phyloP scores from a whole-genome alignment of 2,329 filamentous ascomycete species.

The Colletotrichum spaethianum region DNA sequence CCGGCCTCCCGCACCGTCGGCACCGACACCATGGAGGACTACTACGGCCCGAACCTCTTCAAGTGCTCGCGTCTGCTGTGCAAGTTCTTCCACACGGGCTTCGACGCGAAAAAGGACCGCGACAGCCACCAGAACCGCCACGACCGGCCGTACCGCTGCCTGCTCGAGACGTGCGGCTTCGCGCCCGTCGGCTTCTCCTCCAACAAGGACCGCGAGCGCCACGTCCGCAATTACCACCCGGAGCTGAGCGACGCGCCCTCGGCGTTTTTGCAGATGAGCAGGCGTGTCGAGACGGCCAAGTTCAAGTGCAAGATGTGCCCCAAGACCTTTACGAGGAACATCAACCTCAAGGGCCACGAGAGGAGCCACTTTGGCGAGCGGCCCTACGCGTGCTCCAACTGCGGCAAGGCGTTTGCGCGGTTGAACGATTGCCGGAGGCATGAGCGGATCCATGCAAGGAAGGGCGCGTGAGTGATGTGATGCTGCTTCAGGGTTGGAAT shows the following conservation, averaged over 20 bases:
- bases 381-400: slow-evolving; percentile 49
- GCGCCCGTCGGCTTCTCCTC: slow-evolving; percentile 56
- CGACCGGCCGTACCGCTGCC: slow-evolving; percentile 56
- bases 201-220: slow-evolving; percentile 55
- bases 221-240: slow-evolving; percentile 48
- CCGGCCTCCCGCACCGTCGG: neutral
- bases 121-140: slow-evolving; percentile 57
- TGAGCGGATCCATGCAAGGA: slow-evolving; percentile 46
- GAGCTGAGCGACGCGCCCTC: slow-evolving; percentile 43
- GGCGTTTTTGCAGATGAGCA: slow-evolving; percentile 42
- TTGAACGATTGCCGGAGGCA: slow-evolving; percentile 52
- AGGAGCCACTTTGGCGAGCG: slow-evolving; percentile 53
- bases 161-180: slow-evolving; percentile 50
- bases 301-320: slow-evolving; percentile 53
- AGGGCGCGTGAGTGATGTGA: neutral
- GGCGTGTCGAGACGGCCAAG: slow-evolving; percentile 42
- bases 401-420: slow-evolving; percentile 51
- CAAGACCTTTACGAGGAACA: slow-evolving; percentile 55
- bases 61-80: slow-evolving; percentile 59
- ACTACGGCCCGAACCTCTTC: slow-evolving; percentile 56
- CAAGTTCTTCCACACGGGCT: slow-evolving; percentile 59
- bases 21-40: slow-evolving; percentile 41
- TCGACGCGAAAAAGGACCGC: slow-evolving; percentile 47
- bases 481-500: neutral
- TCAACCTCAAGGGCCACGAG: slow-evolving; percentile 52